phyloP scores from a whole-genome alignment of 2,329 filamentous ascomycete species.

The Colletotrichum eremochloae region DNA sequence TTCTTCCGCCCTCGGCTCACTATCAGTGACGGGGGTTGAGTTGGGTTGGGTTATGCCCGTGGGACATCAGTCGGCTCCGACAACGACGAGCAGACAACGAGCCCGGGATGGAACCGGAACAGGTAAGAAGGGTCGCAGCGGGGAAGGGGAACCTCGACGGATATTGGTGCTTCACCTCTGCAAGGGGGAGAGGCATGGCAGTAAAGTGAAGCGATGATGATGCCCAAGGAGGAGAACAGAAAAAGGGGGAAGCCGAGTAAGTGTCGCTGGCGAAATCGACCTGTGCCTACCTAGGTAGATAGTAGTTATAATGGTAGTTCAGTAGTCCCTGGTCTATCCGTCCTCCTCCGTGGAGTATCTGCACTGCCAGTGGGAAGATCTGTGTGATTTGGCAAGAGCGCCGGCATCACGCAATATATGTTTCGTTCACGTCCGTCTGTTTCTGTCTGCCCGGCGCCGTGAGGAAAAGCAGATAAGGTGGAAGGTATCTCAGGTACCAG shows the following conservation, averaged over 20 bases:
- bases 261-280: conserved; percentile 3
- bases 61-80: conserved; percentile 16
- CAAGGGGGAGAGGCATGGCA: conserved; percentile 2
- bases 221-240: conserved; percentile 22
- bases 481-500: not conserved
- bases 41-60: not conserved
- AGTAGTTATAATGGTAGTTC: no score
- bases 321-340: not conserved
- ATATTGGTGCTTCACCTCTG: conserved; percentile 33
- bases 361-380: not conserved
- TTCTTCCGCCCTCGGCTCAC: conserved; percentile 16
- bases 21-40: not conserved
- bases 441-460: conserved; percentile 8
- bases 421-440: not conserved
- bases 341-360: not conserved
- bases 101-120: not conserved
- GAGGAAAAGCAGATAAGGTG: conserved; percentile 12
- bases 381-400: not conserved
- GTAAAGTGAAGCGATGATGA: not conserved
- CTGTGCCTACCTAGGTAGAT: not conserved
- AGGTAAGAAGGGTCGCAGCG: conserved; percentile 20
- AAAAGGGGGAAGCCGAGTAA: conserved; percentile 16
- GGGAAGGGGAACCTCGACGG: conserved; percentile 27
- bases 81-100: not conserved
- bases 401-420: not conserved